Conservation (phyloP, 805 yeast genomes). For the Kodamaea kakaduensis region DNA sequence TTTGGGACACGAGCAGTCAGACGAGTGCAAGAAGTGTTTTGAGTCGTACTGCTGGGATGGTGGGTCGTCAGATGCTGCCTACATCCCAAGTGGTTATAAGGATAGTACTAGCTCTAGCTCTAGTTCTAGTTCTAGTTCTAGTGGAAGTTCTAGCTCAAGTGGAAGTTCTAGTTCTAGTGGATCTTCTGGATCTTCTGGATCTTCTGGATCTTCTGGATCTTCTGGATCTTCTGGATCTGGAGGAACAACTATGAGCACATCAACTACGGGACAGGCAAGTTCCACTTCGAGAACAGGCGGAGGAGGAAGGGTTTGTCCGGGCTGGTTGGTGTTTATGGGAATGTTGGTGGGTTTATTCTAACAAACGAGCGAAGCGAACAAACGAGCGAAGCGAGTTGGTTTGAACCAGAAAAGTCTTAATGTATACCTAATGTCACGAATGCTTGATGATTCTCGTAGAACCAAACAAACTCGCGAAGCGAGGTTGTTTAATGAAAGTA, state of each 20-base stretch:
- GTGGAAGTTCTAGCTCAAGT: neutral
- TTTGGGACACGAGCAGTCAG: conserved; percentile 17
- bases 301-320: too few relatives aligned
- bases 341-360: too few relatives aligned
- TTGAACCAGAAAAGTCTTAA: too few relatives aligned
- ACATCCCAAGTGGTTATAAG: conserved; percentile 5
- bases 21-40: conserved; percentile 21
- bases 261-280: too few relatives aligned
- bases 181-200: neutral
- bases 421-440: too few relatives aligned
- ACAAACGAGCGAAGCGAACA: too few relatives aligned
- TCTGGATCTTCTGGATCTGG: neutral
- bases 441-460: too few relatives aligned
- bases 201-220: neutral
- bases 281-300: too few relatives aligned
- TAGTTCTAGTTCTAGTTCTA: conserved; percentile 3
- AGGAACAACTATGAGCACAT: neutral
- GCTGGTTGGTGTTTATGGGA: too few relatives aligned
- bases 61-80: conserved; percentile 13
- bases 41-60: conserved; percentile 22
- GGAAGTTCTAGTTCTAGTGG: neutral
- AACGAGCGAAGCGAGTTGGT: too few relatives aligned
- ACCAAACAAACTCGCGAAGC: too few relatives aligned
- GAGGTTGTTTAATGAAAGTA: too few relatives aligned
- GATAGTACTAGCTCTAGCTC: neutral